phyloP scores from a whole-genome alignment of 1,139 yeast genomes.

The Suhomyces maxii region DNA sequence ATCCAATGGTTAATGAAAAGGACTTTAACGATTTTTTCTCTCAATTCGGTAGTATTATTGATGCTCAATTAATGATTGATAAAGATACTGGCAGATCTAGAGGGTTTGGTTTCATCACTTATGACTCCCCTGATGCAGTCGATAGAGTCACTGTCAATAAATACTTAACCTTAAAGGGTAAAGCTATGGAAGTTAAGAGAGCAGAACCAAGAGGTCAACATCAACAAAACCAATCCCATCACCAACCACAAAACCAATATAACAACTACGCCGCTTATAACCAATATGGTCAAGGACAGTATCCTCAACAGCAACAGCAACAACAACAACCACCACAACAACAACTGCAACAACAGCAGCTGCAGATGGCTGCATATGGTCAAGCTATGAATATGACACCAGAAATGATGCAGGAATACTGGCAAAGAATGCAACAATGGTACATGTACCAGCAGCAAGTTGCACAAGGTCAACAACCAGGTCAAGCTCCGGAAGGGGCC shows the following conservation, averaged over 20 bases:
- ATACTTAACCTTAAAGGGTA: conserved; percentile 81
- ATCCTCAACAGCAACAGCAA: conserved; percentile 25
- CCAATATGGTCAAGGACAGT: conserved; percentile 41
- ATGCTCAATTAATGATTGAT: conserved; percentile 96
- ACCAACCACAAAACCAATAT: conserved; percentile 39
- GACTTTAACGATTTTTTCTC: conserved; percentile 89
- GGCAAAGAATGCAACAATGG: conserved; percentile 80
- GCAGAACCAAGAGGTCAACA: conserved; percentile 88
- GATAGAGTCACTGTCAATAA: conserved; percentile 86
- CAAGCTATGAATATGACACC: conserved; percentile 61
- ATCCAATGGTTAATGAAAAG: conserved; percentile 90
- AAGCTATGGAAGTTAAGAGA: conserved; percentile 91
- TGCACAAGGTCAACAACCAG: conserved; percentile 19
- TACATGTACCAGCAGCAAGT: conserved; percentile 64
- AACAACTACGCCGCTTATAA: conserved; percentile 25
- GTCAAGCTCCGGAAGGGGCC: conserved; percentile 27
- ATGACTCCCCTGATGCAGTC: conserved; percentile 93
- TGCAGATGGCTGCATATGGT: conserved; percentile 24
- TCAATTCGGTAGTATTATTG: conserved; percentile 89
- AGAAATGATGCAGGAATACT: conserved; percentile 84
- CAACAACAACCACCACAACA: conserved; percentile 25
- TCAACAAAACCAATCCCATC: conserved; percentile 38
- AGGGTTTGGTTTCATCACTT: conserved; percentile 97
- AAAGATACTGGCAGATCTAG: conserved; percentile 97
- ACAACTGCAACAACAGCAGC: conserved; percentile 18